These are phyloP conservation scores for Penicillium diatomitis DNA, from an alignment of 495 filamentous ascomycete genomes.

Conservation along the genomic window DNA sequence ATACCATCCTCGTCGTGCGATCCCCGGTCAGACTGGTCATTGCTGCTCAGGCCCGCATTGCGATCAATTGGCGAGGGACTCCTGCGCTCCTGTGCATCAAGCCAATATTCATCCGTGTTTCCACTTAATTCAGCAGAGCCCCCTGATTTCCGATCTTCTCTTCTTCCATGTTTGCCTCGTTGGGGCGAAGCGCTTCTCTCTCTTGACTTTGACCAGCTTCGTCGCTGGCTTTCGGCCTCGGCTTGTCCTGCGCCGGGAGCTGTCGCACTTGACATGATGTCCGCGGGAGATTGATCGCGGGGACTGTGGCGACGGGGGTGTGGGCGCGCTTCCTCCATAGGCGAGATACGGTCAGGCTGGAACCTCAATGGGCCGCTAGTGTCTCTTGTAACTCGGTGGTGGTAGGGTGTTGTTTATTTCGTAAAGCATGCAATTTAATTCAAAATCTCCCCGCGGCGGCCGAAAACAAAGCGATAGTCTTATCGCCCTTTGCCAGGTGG, in stretches of 20 bases:
- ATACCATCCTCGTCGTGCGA: conserved; percentile 9
- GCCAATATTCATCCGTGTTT: conserved; percentile 35
- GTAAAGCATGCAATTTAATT: no score
- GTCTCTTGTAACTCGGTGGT: no score
- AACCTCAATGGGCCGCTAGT: no score
- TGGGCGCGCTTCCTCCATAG: conserved; percentile 27
- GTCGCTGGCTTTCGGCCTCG: conserved; percentile 30
- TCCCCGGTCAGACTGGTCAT: conserved; percentile 11
- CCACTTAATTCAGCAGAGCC: conserved; percentile 39
- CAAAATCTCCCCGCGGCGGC: no score
- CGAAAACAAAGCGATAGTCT: no score
- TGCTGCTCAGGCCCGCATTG: conserved; percentile 7
- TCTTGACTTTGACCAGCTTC: conserved; percentile 23
- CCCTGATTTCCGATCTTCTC: conserved; percentile 27
- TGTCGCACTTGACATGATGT: conserved; percentile 47
- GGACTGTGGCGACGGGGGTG: conserved; percentile 47
- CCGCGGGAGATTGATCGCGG: conserved; percentile 25
- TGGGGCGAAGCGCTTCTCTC: conserved; percentile 29
- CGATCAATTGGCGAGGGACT: conserved; percentile 16
- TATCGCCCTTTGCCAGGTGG: no score
- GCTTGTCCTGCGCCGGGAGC: conserved; percentile 35
- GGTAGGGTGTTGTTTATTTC: no score
- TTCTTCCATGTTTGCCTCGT: conserved; percentile 24
- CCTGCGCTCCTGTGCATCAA: conserved; percentile 20
- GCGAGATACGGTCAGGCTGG: not conserved